A percentile compares a stretch with the other conserved stretches of the same genome.
phyloP scores from a whole-genome alignment of 768 basidiomycete genomes.

The Vishniacozyma victoriae region DNA sequence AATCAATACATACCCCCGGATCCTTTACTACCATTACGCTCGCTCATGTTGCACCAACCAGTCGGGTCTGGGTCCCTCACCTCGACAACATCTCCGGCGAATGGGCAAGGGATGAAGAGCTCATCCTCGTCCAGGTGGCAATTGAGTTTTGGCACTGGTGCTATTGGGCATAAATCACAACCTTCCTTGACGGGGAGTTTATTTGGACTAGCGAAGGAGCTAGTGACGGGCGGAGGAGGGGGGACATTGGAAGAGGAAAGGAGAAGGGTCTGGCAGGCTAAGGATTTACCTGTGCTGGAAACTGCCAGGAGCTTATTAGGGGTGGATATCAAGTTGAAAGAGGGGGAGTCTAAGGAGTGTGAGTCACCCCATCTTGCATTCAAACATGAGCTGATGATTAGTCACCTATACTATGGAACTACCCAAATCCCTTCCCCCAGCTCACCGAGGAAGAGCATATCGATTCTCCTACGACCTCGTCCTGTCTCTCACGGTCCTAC shows the following conservation, averaged over 20 bases:
- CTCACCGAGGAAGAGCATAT: constrained; percentile 76
- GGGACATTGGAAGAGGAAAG: constrained; percentile 49
- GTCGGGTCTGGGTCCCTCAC: constrained; percentile 41
- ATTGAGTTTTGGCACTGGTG: constrained; percentile 39
- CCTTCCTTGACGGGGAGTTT: constrained; percentile 46
- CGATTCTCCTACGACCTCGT: constrained; percentile 83
- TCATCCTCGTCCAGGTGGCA: constrained; percentile 33
- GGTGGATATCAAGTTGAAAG: constrained; percentile 71
- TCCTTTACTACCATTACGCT: constrained; percentile 42
- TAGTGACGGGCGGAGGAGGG: constrained; percentile 36
- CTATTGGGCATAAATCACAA: constrained; percentile 36
- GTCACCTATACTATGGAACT: constrained; percentile 73
- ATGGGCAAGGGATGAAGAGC: too few relatives aligned
- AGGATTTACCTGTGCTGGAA: constrained; percentile 70
- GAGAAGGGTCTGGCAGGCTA: constrained; percentile 46
- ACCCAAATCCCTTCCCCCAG: constrained; percentile 78
- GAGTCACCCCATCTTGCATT: constrained; percentile 43
- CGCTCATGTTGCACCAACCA: constrained; percentile 42
- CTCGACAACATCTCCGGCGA: constrained; percentile 6
- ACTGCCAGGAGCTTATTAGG: constrained; percentile 80
- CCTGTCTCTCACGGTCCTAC: constrained; percentile 63
- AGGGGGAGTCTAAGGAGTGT: constrained; percentile 85
- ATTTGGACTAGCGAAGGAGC: constrained; percentile 37
- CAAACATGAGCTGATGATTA: constrained; percentile 42
- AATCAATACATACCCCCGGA: constrained; percentile 44